Percentiles rank a stretch among this genome's conserved stretches.
phyloP scores from a whole-genome alignment of 441 rosid species.

The Euphorbia corollata region DNA sequence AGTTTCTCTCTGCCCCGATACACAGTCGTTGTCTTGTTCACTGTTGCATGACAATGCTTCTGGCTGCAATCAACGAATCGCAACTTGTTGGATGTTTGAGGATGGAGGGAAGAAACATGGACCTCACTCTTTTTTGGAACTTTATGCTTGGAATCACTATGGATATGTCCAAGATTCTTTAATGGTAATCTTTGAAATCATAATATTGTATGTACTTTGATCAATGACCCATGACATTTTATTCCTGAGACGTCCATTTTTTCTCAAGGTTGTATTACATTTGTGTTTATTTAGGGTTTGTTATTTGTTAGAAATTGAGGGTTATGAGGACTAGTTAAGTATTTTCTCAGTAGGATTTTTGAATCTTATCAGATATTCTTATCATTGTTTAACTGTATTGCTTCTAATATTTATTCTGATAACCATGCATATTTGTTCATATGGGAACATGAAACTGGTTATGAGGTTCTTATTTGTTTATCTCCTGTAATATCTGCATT shows the following conservation, averaged over 20 bases:
- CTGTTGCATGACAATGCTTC: constrained; percentile 24
- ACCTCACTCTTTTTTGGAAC: constrained; percentile 61
- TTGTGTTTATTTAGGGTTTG: neutral
- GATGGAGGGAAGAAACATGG: constrained; percentile 73
- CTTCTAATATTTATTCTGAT: neutral
- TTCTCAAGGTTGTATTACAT: neutral
- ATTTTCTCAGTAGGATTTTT: neutral
- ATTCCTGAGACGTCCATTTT: neutral
- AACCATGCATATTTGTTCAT: neutral
- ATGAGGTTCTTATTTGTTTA: neutral
- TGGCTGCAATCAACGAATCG: constrained; percentile 24
- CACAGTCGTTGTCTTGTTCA: constrained; percentile 28
- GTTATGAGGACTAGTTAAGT: neutral
- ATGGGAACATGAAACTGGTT: neutral
- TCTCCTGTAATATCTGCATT: neutral
- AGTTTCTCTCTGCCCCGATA: constrained; percentile 21
- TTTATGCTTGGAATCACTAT: constrained; percentile 58
- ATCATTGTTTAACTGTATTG: neutral
- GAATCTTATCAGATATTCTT: neutral
- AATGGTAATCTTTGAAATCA: constrained; percentile 39
- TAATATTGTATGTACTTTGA: neutral
- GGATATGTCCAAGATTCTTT: constrained; percentile 59
- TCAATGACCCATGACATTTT: neutral
- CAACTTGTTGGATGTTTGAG: constrained; percentile 76
- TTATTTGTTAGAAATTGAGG: neutral